phyloP scores from a whole-genome alignment of 2,329 filamentous ascomycete species.

The Botrytis fragariae region DNA sequence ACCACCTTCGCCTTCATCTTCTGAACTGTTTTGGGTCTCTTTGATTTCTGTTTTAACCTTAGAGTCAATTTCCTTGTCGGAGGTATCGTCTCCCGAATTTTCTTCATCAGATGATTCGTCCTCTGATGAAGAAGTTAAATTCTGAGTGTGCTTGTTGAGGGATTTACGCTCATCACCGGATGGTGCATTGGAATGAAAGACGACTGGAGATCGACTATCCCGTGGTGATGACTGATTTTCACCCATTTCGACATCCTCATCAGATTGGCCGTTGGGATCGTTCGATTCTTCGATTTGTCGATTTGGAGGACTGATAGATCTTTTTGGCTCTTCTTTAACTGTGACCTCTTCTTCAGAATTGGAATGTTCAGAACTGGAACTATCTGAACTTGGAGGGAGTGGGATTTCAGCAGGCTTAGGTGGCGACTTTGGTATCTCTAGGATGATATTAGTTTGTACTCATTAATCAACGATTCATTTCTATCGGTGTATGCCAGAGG shows the following conservation, averaged over 20 bases:
- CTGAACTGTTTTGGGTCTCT: slow-evolving; percentile 10
- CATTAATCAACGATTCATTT: not conserved
- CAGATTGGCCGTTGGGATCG: not conserved
- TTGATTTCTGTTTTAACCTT: slow-evolving; percentile 9
- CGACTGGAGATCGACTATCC: slow-evolving; percentile 36
- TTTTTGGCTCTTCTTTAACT: not conserved
- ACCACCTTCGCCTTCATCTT: slow-evolving; percentile 21
- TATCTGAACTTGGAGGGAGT: slow-evolving; percentile 15
- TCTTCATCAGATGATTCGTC: slow-evolving; percentile 16
- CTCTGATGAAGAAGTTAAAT: not conserved
- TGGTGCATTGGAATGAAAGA: slow-evolving; percentile 25
- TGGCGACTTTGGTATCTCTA: slow-evolving; percentile 8
- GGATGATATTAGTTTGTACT: not conserved
- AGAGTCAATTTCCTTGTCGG: slow-evolving; percentile 4
- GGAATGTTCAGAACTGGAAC: slow-evolving; percentile 16
- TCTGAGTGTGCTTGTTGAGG: not conserved
- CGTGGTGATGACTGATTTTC: slow-evolving; percentile 30
- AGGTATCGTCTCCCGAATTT: slow-evolving; percentile 11
- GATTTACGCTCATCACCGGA: slow-evolving; percentile 12
- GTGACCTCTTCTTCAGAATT: slow-evolving; percentile 21
- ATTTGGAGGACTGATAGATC: not conserved
- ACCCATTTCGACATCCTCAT: slow-evolving; percentile 24
- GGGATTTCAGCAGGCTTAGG: not conserved
- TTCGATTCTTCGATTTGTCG: not conserved
- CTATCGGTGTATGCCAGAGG: not conserved